Evolutionary conservation across 768 basidiomycete genomes (phyloP), one percentile per base, ranked within the genome.

Genomic region (Saitozyma podzolica): DNA sequence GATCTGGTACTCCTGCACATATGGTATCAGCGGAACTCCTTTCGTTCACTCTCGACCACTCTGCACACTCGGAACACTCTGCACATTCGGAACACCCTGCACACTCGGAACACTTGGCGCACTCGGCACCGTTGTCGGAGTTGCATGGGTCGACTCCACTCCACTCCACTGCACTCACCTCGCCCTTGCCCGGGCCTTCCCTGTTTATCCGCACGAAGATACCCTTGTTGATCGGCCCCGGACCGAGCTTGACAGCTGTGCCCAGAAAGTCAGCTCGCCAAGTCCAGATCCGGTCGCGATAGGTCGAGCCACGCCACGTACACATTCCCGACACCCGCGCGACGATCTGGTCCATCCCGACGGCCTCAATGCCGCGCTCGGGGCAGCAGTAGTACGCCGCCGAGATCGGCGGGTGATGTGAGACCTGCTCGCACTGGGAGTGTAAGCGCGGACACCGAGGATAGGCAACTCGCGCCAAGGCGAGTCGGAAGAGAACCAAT

Each of bases 401-500:
- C 0, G 92, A 95, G 40, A 97, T 86, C 3, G 96, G 96, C 0
- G 96, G 96, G 73, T 99, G 96, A 80, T 99, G 96, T 1, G 91
- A 96, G 52, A 97, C 87, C 80, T 96, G 94, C 78, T 96, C 94
- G 13, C 92, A 95, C 80, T 82, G 64, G 17, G 42, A 29, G 19
- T 29, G 37, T 63, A 45, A 54, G 58, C 29, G 29, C 2, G 29
- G 29, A 29, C 2, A 8, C 45, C 45, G 17, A 20, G 13, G 43
- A n/a, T 1, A 19, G 47, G 13, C n/a, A 13, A 2, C 1, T 47
- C 45, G 29, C 29, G 29, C 29, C 29, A 29, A 29, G 29, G 29
- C 29, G 29, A 29, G 29, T 29, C 29, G 29, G 29, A 29, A 29
- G 29, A 29, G 29, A 29, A 29, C 29, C 29, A 29, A 29, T 29